Percentiles rank a stretch among this genome's conserved stretches.
Conservation (phyloP, 129 eudicot species). For the Saposhnikovia divaricata region DNA sequence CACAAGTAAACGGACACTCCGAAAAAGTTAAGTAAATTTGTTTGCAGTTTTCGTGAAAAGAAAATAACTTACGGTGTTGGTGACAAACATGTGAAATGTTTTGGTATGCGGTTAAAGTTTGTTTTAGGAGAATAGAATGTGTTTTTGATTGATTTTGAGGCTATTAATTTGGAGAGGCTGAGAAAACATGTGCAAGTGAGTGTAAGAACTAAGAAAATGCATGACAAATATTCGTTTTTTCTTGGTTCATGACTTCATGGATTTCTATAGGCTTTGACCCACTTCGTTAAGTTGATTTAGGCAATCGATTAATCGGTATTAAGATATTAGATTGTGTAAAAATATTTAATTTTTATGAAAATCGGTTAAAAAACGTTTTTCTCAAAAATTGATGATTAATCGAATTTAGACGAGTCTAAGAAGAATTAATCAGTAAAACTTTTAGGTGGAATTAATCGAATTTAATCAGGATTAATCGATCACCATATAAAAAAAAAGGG, state of each 20-base stretch:
- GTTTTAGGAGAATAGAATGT: neutral
- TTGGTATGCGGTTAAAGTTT: neutral
- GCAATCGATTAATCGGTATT: too few species aligned
- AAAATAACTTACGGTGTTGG: neutral
- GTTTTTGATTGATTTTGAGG: neutral
- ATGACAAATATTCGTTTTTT: neutral
- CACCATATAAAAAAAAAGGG: too few species aligned
- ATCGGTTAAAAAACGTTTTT: too few species aligned
- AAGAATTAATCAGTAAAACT: too few species aligned
- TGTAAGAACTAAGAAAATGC: conserved; percentile 4
- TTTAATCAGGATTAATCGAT: too few species aligned
- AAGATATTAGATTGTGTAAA: too few species aligned
- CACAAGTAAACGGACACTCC: neutral
- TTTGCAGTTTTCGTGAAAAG: neutral
- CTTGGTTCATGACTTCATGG: neutral
- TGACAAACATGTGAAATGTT: conserved; percentile 1
- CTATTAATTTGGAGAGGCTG: neutral
- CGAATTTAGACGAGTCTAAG: too few species aligned
- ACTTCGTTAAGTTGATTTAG: too few species aligned
- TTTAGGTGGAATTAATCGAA: too few species aligned
- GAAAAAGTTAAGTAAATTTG: neutral
- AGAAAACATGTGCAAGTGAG: neutral
- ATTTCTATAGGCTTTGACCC: neutral
- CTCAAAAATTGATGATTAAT: too few species aligned
- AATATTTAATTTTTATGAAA: too few species aligned